Evolutionary conservation across 345 rosid genomes (phyloP), one percentile per base, ranked within the genome.

Genomic region (Eucalyptus pauciflora): DNA sequence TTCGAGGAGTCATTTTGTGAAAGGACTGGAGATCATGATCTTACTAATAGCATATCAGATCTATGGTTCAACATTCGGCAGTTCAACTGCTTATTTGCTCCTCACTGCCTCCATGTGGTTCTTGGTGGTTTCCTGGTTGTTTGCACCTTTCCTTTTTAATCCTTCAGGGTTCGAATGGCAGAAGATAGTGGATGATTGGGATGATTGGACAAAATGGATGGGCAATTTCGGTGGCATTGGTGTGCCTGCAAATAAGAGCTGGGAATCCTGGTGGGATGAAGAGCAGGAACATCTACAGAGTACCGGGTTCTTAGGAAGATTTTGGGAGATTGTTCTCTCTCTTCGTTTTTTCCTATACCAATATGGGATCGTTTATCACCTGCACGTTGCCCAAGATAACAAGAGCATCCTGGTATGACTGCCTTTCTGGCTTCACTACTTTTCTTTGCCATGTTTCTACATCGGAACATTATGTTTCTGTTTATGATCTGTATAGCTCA

Each of bases 211-310:
- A 87, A 97, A 96, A 88, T 96, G 99, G 99, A 96, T 97, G 56
- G 93, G 95, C 92, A 95, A 97, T 93, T 90, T 94, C 71, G 99
- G 99, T 54, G 99, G 99, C 17, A 96, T 97, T 64, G 99, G 99
- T 90, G 99, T 97, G 71, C 97, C 98, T 6, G 98, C 97, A 89
- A 89, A 80, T 91, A 97, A 96, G 94, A 97, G 99, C 93, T 97
- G 99, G 99, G 99, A 97, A 89, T 97, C 99, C 5, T 97, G 99
- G 99, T 97, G 99, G 99, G 98, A 97, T 13, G 99, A 97, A 88
- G 99, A 97, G 88, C 99, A 96, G 89, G 99, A 96, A 91, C 99
- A 97, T 91, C 93, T 97, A 51, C 95, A 92, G 89, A 90, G 95
- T 94, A 95, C 98, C 2, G 98, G 99, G 8, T 85, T 93, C 50